phyloP scores from a whole-genome alignment of 1,284 basidiomycete species.

The Trametes sp. region DNA sequence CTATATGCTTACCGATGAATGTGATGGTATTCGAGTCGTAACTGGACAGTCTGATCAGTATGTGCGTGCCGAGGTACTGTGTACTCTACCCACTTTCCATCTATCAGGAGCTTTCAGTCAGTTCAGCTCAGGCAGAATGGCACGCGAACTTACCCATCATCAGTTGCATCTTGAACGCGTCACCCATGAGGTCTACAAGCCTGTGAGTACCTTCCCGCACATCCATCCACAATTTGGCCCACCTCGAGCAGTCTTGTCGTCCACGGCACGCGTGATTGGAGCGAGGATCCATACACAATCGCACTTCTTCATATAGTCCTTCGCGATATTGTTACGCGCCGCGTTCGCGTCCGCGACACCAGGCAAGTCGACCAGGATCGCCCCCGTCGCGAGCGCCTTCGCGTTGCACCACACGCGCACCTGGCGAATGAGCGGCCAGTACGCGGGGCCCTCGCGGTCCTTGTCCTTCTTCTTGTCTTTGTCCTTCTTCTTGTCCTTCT shows the following conservation, averaged over 20 bases:
- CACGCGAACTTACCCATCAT: constrained; percentile 50
- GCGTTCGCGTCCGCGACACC: constrained; percentile 70
- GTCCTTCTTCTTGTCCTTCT: constrained; percentile 47
- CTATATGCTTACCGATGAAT: constrained; percentile 54
- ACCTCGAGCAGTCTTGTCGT: constrained; percentile 67
- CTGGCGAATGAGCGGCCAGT: constrained; percentile 69
- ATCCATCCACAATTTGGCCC: constrained; percentile 13
- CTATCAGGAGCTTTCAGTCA: constrained; percentile 36
- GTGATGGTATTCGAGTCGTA: constrained; percentile 65
- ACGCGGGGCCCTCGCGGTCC: constrained; percentile 48
- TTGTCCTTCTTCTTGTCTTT: constrained; percentile 49
- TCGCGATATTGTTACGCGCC: constrained; percentile 62
- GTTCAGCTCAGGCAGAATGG: neutral
- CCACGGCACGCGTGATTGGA: constrained; percentile 62
- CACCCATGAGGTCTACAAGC: constrained; percentile 58
- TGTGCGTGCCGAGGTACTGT: neutral
- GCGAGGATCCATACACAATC: constrained; percentile 64
- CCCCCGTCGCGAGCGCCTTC: constrained; percentile 59
- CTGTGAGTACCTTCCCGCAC: neutral
- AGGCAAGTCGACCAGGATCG: constrained; percentile 66
- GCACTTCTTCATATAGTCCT: constrained; percentile 67
- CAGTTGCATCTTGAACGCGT: constrained; percentile 67
- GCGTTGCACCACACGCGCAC: constrained; percentile 65
- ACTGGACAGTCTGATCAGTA: constrained; percentile 38
- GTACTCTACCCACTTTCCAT: constrained; percentile 55